Base-by-base conservation (phyloP, 2,329 filamentous ascomycete species). In the Gremmenia infestans region DNA sequence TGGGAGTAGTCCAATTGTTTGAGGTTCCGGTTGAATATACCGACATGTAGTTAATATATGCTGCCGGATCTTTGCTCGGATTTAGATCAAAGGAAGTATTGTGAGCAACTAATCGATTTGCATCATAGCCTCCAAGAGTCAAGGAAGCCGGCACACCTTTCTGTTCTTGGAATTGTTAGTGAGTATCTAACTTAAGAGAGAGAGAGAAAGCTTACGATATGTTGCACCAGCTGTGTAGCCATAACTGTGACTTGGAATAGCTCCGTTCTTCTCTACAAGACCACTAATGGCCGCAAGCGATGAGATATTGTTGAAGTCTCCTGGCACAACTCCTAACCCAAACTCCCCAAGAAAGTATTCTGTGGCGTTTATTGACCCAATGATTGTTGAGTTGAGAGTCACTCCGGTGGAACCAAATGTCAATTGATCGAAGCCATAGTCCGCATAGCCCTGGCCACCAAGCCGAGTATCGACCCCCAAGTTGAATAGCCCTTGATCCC, bases 141-240 rank as follows among this genome's bases (percentile, higher is more conserved):
- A 91, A 70, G 32, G 83, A 85, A 39, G 77, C 76, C 9, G 80
- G 77, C 8, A 73, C 72, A 49, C 77, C 76, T 63, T 63, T 73
- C 66, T 66, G 67, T 70, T 76, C 67, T 67, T 55, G 55, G 45
- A 53, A 36, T 57, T 54, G 73, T 72, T 54, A 72, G 59, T 52
- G 58, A 46, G n/a, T 36, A 22, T 7, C 19, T 17, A 4, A 17
- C 17, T 37, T 14, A 28, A n/a, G 15, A 55, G 19, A 19, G 1
- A 19, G 1, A 19, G 48, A 45, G 23, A 25, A 42, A 23, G 71
- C 80, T 69, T 73, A 85, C 85, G 78, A 66, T 91, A 91, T 59
- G 80, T 79, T n/a, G 86, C 86, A 15, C 88, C 88, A 42, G 87
- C 87, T 3, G 88, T 91, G 68, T 86, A 91, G 51, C 85, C 87